A percentile compares a stretch with the other conserved stretches of the same genome.
Evolutionary conservation across 805 yeast genomes (phyloP).

Genomic region (Candida morakotiae): DNA sequence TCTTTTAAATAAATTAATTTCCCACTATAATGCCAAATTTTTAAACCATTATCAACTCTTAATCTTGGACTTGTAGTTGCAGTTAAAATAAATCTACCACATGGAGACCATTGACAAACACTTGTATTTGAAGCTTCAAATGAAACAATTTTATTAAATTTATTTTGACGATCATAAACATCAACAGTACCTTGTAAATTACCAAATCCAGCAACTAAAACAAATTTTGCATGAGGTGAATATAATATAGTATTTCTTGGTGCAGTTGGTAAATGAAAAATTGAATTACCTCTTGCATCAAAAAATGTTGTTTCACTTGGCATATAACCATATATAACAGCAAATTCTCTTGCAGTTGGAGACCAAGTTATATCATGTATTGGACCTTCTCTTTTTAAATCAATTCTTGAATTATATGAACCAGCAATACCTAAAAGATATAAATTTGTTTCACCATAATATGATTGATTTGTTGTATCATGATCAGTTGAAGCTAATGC

Average conservation of each 20-base stretch:
- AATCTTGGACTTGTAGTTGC: slow-evolving; percentile 97
- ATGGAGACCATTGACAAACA: slow-evolving; percentile 98
- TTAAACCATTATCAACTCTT: slow-evolving; percentile 93
- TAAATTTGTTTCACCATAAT: slow-evolving; percentile 93
- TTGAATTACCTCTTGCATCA: slow-evolving; percentile 87
- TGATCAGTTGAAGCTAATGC: slow-evolving; percentile 95
- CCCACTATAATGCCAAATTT: slow-evolving; percentile 91
- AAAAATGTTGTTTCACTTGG: slow-evolving; percentile 94
- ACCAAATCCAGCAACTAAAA: slow-evolving; percentile 96
- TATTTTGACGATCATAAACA: slow-evolving; percentile 85
- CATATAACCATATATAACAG: slow-evolving; percentile 96
- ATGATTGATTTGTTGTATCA: slow-evolving; percentile 87
- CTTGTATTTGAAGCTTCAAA: slow-evolving; percentile 93
- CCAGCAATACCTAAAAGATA: slow-evolving; percentile 91
- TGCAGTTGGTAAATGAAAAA: slow-evolving; percentile 78
- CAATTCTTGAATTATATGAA: slow-evolving; percentile 82
- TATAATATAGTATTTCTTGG: slow-evolving; percentile 87
- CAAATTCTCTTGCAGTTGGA: slow-evolving; percentile 93
- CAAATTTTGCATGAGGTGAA: slow-evolving; percentile 90
- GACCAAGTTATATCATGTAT: slow-evolving; percentile 98
- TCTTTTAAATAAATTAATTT: slow-evolving; percentile 73
- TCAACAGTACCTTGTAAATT: slow-evolving; percentile 96
- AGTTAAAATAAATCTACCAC: slow-evolving; percentile 87
- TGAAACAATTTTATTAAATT: slow-evolving; percentile 72
- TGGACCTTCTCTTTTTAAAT: slow-evolving; percentile 90